Evolutionary conservation across 495 filamentous ascomycete genomes (phyloP), one percentile per base, ranked within the genome.

Genomic region (Xeromyces bisporus): DNA sequence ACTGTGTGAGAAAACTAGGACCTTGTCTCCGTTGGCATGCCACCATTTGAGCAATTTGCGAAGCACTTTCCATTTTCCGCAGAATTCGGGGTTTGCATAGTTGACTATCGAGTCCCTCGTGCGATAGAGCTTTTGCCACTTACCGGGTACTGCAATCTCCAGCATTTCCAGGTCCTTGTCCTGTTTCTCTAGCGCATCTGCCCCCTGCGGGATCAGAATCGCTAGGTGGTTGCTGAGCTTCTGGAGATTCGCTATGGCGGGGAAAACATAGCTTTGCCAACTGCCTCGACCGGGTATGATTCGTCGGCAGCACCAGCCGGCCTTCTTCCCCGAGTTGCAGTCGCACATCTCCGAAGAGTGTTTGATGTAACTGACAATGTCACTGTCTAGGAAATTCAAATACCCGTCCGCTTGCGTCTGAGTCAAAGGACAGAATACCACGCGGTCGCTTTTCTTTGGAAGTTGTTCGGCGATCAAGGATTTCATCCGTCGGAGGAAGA

Each of bases 31-130:
- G 43, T 77, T 85, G 11, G 62, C 58, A 44, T 92, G 71, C 89
- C 89, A 97, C 54, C 86, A 89, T 15, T 70, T 72, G 0, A 97
- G 67, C 2, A 97, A 63, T 41, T 84, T 91, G 34, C 73, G 75
- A 9, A 97, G 59, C 11, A 96, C 71, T 52, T 85, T 85, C 89
- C 89, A 97, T 53, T 97, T 97, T 2, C 89, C 89, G 44, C 89
- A 97, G 41, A 87, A 93, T 31, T 93, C 80, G 0, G 81, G 78
- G 37, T 93, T 87, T 11, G 86, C 73, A 39, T 79, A 83, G 47
- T 77, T 84, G 23, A 80, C 52, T 32, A 96, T 73, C 0, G 71
- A 80, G 31, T 94, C 82, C 33, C 80, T 67, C 13, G 72, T 72
- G 7, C 58, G 57, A 42, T 81, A 91, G 2, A 94, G 64, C 9